phyloP scores from a whole-genome alignment of 2,329 filamentous ascomycete genomes.

The Clonostachys solani region DNA sequence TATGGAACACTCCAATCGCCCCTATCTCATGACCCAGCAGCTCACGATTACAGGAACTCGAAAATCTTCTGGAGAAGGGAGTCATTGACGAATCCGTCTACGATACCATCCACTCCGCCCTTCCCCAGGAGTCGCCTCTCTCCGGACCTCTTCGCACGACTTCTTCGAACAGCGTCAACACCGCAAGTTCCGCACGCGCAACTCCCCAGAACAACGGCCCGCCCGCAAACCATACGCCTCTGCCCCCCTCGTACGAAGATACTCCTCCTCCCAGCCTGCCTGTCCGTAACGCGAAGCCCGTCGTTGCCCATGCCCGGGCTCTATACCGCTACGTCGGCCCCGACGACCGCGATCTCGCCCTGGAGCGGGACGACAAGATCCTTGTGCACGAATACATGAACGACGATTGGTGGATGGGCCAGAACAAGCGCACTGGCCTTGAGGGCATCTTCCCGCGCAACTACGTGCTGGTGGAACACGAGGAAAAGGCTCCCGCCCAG shows the following conservation, averaged over 20 bases:
- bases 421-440: constrained; percentile 73
- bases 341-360: constrained; percentile 76
- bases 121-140: constrained; percentile 68
- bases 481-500: constrained; percentile 36
- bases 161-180: constrained; percentile 19
- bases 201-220: constrained; percentile 19
- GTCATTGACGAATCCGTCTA: constrained; percentile 74
- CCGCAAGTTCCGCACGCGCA: constrained; percentile 21
- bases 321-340: constrained; percentile 78
- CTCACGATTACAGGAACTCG: constrained; percentile 67
- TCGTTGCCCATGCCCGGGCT: constrained; percentile 72
- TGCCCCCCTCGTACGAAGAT: constrained; percentile 47
- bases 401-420: constrained; percentile 93
- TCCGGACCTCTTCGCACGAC: constrained; percentile 36
- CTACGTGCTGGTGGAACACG: constrained; percentile 75
- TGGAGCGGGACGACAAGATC: constrained; percentile 77
- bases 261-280: constrained; percentile 37
- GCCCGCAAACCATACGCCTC: constrained; percentile 20
- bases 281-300: constrained; percentile 39
- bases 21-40: neutral
- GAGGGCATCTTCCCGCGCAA: constrained; percentile 95
- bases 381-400: constrained; percentile 91
- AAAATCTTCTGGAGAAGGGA: constrained; percentile 79
- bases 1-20: constrained; percentile 33
- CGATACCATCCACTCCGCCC: constrained; percentile 67